Evolutionary conservation across 2,329 filamentous ascomycete genomes (phyloP).

Genomic region (Colletotrichum siamense): DNA sequence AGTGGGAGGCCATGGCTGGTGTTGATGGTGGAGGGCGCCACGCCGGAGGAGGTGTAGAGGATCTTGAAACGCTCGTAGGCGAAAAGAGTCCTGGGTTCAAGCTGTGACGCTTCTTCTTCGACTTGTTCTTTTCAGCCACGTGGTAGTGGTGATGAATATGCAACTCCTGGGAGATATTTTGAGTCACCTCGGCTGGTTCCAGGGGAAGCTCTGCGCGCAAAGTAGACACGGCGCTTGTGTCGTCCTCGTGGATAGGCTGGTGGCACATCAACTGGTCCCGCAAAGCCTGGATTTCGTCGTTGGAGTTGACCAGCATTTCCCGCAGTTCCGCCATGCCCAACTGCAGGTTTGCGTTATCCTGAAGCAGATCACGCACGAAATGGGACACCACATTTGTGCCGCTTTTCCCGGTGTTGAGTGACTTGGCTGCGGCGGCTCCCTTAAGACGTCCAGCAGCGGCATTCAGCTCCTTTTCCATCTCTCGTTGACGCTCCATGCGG

Average conservation of each 20-base stretch:
- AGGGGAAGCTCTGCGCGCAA: conserved; percentile 75
- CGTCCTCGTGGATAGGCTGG: conserved; percentile 66
- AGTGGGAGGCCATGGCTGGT: conserved; percentile 46
- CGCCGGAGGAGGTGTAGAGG: conserved; percentile 46
- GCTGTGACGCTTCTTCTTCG: conserved; percentile 74
- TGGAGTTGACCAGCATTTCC: conserved; percentile 88
- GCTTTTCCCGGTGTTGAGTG: conserved; percentile 62
- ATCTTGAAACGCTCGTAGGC: conserved; percentile 46
- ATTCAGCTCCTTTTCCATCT: conserved; percentile 82
- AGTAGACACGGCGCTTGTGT: conserved; percentile 50
- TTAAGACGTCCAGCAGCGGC: conserved; percentile 82
- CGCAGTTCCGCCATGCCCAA: conserved; percentile 89
- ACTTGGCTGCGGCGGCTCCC: conserved; percentile 76
- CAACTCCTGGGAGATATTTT: conserved; percentile 70
- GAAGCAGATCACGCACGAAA: conserved; percentile 93
- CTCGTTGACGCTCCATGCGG: conserved; percentile 83
- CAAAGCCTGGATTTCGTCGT: conserved; percentile 89
- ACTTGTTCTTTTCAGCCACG: conserved; percentile 65
- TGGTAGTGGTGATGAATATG: conserved; percentile 98
- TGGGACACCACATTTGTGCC: conserved; percentile 83
- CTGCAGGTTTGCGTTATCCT: conserved; percentile 94
- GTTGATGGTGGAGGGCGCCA: conserved; percentile 45
- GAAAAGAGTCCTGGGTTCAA: conserved; percentile 68
- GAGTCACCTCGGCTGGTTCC: conserved; percentile 28
- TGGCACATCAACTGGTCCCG: conserved; percentile 83